Conservation (phyloP, 2,329 filamentous ascomycete species). For the Paramyrothecium roridum region DNA sequence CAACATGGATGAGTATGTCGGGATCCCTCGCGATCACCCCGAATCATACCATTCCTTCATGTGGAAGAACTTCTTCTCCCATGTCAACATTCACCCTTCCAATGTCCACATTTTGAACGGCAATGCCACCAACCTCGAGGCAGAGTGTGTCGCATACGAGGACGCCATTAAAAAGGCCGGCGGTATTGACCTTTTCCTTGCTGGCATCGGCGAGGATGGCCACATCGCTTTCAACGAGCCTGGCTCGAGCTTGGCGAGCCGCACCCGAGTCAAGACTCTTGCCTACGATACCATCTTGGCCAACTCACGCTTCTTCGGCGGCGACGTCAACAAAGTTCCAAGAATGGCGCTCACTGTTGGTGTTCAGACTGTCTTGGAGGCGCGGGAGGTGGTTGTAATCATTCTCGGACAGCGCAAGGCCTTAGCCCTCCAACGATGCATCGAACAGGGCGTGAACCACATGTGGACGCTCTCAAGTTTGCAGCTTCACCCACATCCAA, state of each 20-base stretch:
- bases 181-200: constrained; percentile 82
- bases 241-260: constrained; percentile 71
- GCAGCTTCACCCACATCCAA: constrained; percentile 76
- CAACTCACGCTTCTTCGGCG: constrained; percentile 80
- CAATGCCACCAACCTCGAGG: constrained; percentile 71
- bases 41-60: constrained; percentile 90
- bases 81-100: constrained; percentile 73
- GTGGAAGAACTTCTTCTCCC: constrained; percentile 90
- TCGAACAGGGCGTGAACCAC: constrained; percentile 81
- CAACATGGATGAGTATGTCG: constrained; percentile 93
- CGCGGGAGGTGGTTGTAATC: constrained; percentile 78
- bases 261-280: constrained; percentile 81
- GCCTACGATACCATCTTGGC: constrained; percentile 84
- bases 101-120: constrained; percentile 85
- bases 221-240: constrained; percentile 93
- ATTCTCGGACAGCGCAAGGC: constrained; percentile 81
- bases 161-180: constrained; percentile 70
- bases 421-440: constrained; percentile 72
- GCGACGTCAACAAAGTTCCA: constrained; percentile 71
- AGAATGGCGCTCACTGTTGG: constrained; percentile 82
- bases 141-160: constrained; percentile 78
- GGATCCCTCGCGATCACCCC: constrained; percentile 76
- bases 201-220: constrained; percentile 80
- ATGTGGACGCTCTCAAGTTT: constrained; percentile 87
- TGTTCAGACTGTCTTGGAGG: constrained; percentile 78